A percentile compares a stretch with the other conserved stretches of the same genome.
These are phyloP conservation scores for Cupressus sempervirens DNA, from an alignment of 75 land plant species.

Conservation along the genomic window DNA sequence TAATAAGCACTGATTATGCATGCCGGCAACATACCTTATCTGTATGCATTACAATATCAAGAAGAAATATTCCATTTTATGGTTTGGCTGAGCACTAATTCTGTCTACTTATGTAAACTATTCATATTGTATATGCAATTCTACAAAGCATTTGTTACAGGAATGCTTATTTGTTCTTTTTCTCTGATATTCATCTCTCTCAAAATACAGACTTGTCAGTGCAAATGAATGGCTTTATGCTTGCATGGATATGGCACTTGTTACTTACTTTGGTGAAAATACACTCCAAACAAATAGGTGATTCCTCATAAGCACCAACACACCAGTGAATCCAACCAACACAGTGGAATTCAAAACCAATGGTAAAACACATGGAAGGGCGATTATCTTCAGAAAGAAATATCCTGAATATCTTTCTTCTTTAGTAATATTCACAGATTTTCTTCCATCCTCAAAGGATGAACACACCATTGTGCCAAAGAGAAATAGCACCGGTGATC, in stretches of 20 bases:
- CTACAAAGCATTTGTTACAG: background rate
- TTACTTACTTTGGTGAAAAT: conserved; percentile 93
- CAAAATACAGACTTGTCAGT: background rate
- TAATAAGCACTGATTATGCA: too few relatives aligned
- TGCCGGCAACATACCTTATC: background rate
- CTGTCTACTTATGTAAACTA: background rate
- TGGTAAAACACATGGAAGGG: conserved; percentile 64
- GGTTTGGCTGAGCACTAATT: background rate
- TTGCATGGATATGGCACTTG: background rate
- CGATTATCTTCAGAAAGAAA: conserved; percentile 36
- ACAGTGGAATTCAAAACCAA: conserved; percentile 65
- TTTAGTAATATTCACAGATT: background rate
- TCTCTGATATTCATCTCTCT: background rate
- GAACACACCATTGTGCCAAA: conserved; percentile 47
- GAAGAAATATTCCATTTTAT: background rate
- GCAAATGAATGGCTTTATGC: background rate
- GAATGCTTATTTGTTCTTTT: background rate
- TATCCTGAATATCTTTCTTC: conserved; percentile 18
- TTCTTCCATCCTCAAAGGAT: conserved; percentile 19
- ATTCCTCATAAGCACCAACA: conserved; percentile 76
- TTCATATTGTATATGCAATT: background rate
- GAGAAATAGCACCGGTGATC: conserved; percentile 61
- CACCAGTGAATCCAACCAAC: conserved; percentile 55
- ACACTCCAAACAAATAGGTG: conserved; percentile 97
- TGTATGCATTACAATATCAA: background rate